A percentile compares a stretch with the other conserved stretches of the same genome.
These are phyloP conservation scores for Neohortaea acidophila DNA, from an alignment of 495 filamentous ascomycete genomes.

Conservation along the genomic window DNA sequence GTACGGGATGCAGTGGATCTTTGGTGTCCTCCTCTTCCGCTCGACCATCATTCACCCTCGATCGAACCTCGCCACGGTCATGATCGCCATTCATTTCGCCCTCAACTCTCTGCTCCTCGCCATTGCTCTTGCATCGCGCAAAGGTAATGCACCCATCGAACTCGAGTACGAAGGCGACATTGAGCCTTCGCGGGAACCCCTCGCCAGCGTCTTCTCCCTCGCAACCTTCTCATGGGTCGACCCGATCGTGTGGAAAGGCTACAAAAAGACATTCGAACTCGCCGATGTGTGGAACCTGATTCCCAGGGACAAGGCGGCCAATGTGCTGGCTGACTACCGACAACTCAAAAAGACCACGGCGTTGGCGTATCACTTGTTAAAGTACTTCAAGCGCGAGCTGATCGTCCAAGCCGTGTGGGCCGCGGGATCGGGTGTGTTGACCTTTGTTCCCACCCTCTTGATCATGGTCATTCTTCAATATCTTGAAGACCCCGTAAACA, in stretches of 20 bases:
- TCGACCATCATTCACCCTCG: constrained; percentile 68
- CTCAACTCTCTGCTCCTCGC: constrained; percentile 57
- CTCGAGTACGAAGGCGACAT: constrained; percentile 76
- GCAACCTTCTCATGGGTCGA: constrained; percentile 87
- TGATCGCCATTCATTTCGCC: constrained; percentile 55
- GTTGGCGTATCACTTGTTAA: constrained; percentile 65
- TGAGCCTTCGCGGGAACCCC: constrained; percentile 67
- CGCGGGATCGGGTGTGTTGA: constrained; percentile 57
- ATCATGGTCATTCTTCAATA: constrained; percentile 86
- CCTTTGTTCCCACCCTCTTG: constrained; percentile 81
- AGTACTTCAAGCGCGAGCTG: constrained; percentile 66
- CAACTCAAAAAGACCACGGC: constrained; percentile 70
- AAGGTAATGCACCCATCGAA: constrained; percentile 78
- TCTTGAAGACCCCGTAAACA: constrained; percentile 64
- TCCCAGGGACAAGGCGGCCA: constrained; percentile 71
- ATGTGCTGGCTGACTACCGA: constrained; percentile 64
- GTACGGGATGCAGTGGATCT: constrained; percentile 74
- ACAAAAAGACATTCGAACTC: constrained; percentile 66
- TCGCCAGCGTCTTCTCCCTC: constrained; percentile 76
- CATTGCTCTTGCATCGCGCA: constrained; percentile 66
- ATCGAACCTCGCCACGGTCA: constrained; percentile 41
- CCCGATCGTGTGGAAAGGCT: constrained; percentile 78
- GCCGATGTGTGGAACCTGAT: constrained; percentile 82
- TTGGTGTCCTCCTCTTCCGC: constrained; percentile 61
- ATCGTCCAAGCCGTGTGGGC: constrained; percentile 70